Conservation (phyloP, 176 grass and related monocot genomes). For the Urochloa ruziziensis region DNA sequence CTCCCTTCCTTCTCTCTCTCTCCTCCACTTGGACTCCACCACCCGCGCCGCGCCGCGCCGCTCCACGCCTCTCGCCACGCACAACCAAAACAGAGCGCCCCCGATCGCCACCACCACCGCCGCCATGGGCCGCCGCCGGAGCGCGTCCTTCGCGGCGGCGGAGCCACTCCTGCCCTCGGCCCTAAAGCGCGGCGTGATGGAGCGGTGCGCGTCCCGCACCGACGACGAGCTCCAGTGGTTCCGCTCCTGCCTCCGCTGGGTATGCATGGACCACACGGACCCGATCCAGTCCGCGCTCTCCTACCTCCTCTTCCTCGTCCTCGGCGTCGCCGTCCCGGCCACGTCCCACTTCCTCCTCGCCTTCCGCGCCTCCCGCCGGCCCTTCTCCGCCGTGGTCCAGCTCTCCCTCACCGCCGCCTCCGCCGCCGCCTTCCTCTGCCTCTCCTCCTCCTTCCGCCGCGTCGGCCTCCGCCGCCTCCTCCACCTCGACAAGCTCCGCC, state of each 20-base stretch:
- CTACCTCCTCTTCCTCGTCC: conserved; percentile 54
- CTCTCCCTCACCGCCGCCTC: conserved; percentile 65
- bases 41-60: neutral
- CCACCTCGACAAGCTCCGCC: conserved; percentile 72
- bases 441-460: conserved; percentile 62
- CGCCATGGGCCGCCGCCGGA: conserved; percentile 10
- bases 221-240: conserved; percentile 83
- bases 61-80: neutral
- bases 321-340: conserved; percentile 46
- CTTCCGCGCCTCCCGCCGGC: conserved; percentile 45
- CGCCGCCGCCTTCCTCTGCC: conserved; percentile 55
- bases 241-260: conserved; percentile 66
- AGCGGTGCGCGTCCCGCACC: conserved; percentile 19
- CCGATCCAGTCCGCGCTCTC: conserved; percentile 28
- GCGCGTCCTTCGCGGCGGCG: neutral
- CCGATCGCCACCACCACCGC: neutral
- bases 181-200: neutral
- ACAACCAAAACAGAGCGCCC: too few relatives aligned
- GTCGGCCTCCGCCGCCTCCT: conserved; percentile 77
- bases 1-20: neutral
- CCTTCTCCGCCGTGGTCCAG: conserved; percentile 68
- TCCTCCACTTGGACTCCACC: conserved; percentile 12
- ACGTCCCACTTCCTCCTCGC: conserved; percentile 58
- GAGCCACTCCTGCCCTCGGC: conserved; percentile 35
- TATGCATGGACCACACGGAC: conserved; percentile 83